phyloP scores from a whole-genome alignment of 2,329 filamentous ascomycete genomes.

The Verticillium klebahnii region DNA sequence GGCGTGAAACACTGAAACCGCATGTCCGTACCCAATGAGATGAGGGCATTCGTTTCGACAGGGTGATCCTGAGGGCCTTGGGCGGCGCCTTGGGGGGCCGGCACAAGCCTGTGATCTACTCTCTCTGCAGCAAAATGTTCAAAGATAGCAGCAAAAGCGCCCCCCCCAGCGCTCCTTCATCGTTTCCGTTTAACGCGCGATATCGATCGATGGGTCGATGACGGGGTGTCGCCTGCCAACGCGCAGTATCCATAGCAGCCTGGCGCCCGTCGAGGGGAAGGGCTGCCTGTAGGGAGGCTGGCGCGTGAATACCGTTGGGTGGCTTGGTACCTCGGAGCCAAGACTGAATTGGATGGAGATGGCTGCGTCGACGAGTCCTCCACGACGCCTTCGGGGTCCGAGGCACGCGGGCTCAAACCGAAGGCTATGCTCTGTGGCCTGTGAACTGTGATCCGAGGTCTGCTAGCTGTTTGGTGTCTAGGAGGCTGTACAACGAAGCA shows the following conservation, averaged over 20 bases:
- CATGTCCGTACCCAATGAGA: constrained; percentile 8
- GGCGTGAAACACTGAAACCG: constrained; percentile 14
- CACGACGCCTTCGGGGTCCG: neutral
- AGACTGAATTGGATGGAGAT: neutral
- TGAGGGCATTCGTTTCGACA: neutral
- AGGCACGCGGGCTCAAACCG: neutral
- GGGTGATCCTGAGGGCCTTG: neutral
- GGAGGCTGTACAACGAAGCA: neutral
- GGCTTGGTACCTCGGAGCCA: neutral
- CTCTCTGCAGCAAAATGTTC: neutral
- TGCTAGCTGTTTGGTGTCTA: neutral
- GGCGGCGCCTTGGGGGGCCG: neutral
- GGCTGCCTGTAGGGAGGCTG: neutral
- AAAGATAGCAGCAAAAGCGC: neutral
- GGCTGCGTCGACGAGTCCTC: neutral
- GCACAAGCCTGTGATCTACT: neutral
- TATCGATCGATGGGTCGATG: neutral
- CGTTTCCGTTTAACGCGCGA: neutral
- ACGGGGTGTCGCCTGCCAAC: neutral
- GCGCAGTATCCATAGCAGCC: neutral
- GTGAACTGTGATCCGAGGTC: neutral
- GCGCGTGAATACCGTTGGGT: neutral
- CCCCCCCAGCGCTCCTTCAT: neutral
- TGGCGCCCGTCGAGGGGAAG: neutral
- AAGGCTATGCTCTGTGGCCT: neutral